Conservation (phyloP, 2,329 filamentous ascomycete genomes). For the Colletotrichum nymphaeae region DNA sequence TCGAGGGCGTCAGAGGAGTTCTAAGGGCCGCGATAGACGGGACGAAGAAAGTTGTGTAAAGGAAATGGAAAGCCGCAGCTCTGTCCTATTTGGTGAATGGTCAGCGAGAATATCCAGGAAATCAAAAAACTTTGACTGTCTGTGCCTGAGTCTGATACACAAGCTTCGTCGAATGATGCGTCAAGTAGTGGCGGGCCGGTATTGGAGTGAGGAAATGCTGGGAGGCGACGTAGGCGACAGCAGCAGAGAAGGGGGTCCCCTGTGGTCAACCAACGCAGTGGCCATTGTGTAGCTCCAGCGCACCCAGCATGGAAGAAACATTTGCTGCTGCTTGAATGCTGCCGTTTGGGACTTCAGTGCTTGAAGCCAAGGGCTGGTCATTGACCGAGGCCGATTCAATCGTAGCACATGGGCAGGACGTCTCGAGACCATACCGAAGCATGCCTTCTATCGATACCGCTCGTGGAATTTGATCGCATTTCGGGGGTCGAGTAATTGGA, state of each 20-base stretch:
- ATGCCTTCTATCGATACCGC: background rate
- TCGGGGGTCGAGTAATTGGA: background rate
- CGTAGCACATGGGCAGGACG: background rate
- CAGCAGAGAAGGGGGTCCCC: slow-evolving; percentile 9
- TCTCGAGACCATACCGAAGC: background rate
- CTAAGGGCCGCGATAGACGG: slow-evolving; percentile 18
- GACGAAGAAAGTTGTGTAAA: slow-evolving; percentile 29
- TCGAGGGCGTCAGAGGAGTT: slow-evolving; percentile 10
- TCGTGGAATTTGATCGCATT: background rate
- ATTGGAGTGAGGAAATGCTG: slow-evolving; percentile 1
- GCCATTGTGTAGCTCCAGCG: slow-evolving; percentile 6
- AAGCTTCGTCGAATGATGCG: slow-evolving; percentile 34
- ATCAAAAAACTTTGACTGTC: slow-evolving; percentile 32
- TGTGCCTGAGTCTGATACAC: slow-evolving; percentile 37
- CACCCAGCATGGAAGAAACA: background rate
- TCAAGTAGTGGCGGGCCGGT: slow-evolving; percentile 30
- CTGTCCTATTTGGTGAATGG: slow-evolving; percentile 7
- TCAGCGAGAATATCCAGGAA: slow-evolving; percentile 20
- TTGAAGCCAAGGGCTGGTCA: background rate
- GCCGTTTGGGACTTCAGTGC: background rate
- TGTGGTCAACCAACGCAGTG: slow-evolving; percentile 17
- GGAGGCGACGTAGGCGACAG: background rate
- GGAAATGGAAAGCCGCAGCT: slow-evolving; percentile 15
- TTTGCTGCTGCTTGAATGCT: background rate
- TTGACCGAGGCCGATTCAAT: background rate